Evolutionary conservation across 2,329 filamentous ascomycete species (phyloP).

Genomic region (Cadophora luteo-olivacea): DNA sequence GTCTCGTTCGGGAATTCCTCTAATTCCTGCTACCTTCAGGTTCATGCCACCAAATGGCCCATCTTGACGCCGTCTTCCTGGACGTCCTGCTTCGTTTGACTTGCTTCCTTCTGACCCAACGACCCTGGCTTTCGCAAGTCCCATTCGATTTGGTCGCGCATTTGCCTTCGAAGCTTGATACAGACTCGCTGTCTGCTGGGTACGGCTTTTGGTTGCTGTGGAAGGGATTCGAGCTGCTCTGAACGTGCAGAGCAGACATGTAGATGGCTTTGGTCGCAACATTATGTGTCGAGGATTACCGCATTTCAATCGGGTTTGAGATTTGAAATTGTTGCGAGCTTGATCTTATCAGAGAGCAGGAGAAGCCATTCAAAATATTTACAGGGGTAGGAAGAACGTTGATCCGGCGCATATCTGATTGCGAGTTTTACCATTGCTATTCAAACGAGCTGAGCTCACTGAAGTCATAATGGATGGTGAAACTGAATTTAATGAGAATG

Average conservation of each 20-base stretch:
- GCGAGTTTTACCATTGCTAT: neutral
- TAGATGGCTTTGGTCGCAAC: slow-evolving; percentile 38
- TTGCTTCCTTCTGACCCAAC: slow-evolving; percentile 31
- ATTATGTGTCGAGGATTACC: slow-evolving; percentile 31
- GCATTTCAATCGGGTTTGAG: slow-evolving; percentile 20
- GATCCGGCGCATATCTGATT: neutral
- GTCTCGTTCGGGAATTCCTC: slow-evolving; percentile 47
- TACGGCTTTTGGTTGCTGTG: slow-evolving; percentile 27
- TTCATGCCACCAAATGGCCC: slow-evolving; percentile 68
- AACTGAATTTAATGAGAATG: neutral
- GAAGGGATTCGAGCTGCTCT: slow-evolving; percentile 29
- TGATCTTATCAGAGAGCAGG: neutral
- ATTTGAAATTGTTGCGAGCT: too few species aligned
- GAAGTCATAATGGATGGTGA: neutral
- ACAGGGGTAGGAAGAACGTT: slow-evolving; percentile 8
- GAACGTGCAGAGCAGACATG: slow-evolving; percentile 42
- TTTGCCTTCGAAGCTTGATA: slow-evolving; percentile 29
- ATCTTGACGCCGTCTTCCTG: slow-evolving; percentile 50
- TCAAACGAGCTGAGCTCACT: neutral
- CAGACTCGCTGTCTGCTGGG: slow-evolving; percentile 40
- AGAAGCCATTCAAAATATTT: slow-evolving; percentile 3
- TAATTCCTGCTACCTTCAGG: slow-evolving; percentile 53
- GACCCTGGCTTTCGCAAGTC: slow-evolving; percentile 35
- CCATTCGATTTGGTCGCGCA: slow-evolving; percentile 39
- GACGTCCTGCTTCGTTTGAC: slow-evolving; percentile 29